Percentiles rank a stretch among this genome's conserved stretches.
Evolutionary conservation across 2,329 filamentous ascomycete species (phyloP).

Genomic region (Fusarium nelsonii): DNA sequence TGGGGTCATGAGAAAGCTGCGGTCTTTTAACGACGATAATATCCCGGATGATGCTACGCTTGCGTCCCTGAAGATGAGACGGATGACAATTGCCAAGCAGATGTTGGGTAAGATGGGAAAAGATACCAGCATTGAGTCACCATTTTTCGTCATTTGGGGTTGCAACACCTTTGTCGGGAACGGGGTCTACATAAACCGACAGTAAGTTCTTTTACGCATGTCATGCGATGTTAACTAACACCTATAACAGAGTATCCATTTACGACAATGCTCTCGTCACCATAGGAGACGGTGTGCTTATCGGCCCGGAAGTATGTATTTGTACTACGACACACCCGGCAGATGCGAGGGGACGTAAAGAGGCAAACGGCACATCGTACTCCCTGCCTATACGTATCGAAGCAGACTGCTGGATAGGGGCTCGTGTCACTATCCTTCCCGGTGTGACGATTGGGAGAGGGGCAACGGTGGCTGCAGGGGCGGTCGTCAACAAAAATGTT

Average conservation of each 20-base stretch:
- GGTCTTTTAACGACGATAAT: slow-evolving; percentile 6
- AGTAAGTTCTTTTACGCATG: background rate
- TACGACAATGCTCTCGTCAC: slow-evolving; percentile 22
- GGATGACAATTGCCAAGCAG: slow-evolving; percentile 12
- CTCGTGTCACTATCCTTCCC: slow-evolving; percentile 9
- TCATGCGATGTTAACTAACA: background rate
- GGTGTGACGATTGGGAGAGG: slow-evolving; percentile 21
- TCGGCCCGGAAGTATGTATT: slow-evolving; percentile 21
- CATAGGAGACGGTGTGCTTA: slow-evolving; percentile 8
- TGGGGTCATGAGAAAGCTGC: background rate
- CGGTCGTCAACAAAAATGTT: slow-evolving; percentile 19
- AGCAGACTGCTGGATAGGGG: slow-evolving; percentile 25
- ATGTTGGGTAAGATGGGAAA: slow-evolving; percentile 8
- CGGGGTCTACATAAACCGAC: slow-evolving; percentile 24
- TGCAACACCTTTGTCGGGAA: slow-evolving; percentile 19
- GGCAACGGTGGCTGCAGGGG: slow-evolving; percentile 18
- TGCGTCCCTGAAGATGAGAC: background rate
- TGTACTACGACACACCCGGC: slow-evolving; percentile 13
- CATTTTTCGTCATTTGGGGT: slow-evolving; percentile 26
- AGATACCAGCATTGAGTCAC: slow-evolving; percentile 3
- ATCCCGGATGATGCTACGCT: slow-evolving; percentile 13
- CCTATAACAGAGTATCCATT: background rate
- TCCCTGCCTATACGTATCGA: slow-evolving; percentile 23
- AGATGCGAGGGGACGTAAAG: background rate
- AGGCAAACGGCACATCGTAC: slow-evolving; percentile 11